Base-by-base conservation (phyloP, 257 asterid species). In the Gentiana straminea region DNA sequence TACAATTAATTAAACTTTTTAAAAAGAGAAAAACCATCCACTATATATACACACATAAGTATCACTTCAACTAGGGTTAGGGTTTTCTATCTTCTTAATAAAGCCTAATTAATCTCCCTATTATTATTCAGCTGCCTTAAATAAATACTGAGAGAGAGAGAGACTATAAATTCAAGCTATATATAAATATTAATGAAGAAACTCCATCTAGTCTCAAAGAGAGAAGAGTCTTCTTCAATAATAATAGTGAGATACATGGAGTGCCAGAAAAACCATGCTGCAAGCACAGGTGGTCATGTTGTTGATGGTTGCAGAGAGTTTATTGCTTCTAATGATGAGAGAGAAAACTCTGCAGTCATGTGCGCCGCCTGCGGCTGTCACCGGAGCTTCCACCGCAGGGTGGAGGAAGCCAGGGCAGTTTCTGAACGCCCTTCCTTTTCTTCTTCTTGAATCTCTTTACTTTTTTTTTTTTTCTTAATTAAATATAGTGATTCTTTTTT, bases 291-390 rank as follows among this genome's bases (percentile, higher is more conserved):
- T 3, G 94, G 97, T 8, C 73, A 81, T 67, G 95, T 87, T 7
- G 91, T 88, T 43, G 97, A 88, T 52, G 95, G 97, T 5, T 88
- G 97, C 88, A 63, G 89, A 73, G 97, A 90, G 39, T 90, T 84
- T 77, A 77, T 84, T 84, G 85, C 97, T 0, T 35, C 72, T 10
- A 86, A 82, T 9, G 79, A 70, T 36, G 89, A 76, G 1, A 83
- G 74, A 0, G 66, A 74, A 0, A 38, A 10, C 8, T 81, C 61
- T 35, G 89, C 86, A 13, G 77, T 89, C 43, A 70, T 76, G 4
- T 89, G 97, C 67, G 97, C 97, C 13, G 89, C 97, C 60, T 89
- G 97, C 58, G 87, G 97, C 54, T 89, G 97, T 76, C 95, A 86
- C 79, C 73, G 95, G 37, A 89, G 74, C 64, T 89, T 81, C 68